Percentiles rank a stretch among this genome's conserved stretches.
Conservation (phyloP, 208 protist species). For the Acanthamoeba lenticulata region DNA sequence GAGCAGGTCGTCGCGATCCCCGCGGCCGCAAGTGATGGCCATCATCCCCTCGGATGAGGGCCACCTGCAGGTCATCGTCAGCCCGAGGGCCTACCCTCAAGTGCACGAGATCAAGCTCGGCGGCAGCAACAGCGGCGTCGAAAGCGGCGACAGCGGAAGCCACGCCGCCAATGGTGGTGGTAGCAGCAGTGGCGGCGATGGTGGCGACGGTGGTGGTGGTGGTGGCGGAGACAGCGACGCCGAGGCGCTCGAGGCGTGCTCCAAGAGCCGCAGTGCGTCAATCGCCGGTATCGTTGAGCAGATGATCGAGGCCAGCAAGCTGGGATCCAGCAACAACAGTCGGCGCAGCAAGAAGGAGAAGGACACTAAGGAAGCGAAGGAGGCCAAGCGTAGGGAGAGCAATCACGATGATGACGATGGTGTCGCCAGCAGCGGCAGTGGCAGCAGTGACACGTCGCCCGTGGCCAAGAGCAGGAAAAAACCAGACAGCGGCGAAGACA, state of each 20-base stretch:
- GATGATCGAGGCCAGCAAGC: background rate
- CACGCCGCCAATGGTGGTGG: no score
- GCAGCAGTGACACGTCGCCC: no score
- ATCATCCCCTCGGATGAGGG: background rate
- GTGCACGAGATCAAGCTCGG: slow-evolving; percentile 5
- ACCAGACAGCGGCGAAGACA: no score
- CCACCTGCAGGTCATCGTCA: slow-evolving; percentile 3
- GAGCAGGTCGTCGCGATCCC: background rate
- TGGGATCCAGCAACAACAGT: background rate
- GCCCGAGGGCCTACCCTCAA: background rate
- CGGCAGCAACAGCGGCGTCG: background rate
- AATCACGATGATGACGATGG: background rate
- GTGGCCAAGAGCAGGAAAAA: no score
- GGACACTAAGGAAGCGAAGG: background rate
- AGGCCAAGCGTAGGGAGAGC: background rate
- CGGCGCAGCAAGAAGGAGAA: background rate
- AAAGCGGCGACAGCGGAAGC: background rate
- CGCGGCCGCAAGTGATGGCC: background rate
- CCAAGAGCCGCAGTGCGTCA: background rate
- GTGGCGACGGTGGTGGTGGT: background rate
- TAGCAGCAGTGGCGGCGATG: no score
- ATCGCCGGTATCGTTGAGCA: background rate
- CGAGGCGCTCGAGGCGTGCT: background rate
- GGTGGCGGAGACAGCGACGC: no score
- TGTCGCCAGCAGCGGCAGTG: no score